phyloP scores from a whole-genome alignment of 441 rosid species.

The Bruguiera hainesii region DNA sequence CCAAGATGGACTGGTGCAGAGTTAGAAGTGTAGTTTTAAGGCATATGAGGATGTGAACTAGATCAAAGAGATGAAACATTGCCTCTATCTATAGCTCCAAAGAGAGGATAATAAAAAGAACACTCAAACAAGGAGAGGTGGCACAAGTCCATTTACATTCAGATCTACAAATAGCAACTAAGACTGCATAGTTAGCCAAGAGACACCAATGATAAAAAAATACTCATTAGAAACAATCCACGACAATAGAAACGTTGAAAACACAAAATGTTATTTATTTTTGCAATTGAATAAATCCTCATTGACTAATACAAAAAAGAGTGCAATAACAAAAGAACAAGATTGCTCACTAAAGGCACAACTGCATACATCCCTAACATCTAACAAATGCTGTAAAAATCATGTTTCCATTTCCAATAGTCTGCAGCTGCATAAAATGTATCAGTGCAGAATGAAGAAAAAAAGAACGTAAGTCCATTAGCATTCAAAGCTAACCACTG shows the following conservation, averaged over 20 bases:
- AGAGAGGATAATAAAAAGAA: no score
- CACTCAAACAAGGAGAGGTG: no score
- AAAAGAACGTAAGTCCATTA: conserved; percentile 37
- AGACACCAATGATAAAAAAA: background rate
- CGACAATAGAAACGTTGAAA: no score
- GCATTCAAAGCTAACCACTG: conserved; percentile 60
- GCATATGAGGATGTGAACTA: background rate
- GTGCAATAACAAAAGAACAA: background rate
- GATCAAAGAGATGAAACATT: no score
- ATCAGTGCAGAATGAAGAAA: conserved; percentile 21
- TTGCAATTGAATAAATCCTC: background rate
- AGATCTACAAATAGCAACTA: no score
- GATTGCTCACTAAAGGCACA: background rate
- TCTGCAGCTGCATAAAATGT: conserved; percentile 22
- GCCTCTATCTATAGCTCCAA: no score
- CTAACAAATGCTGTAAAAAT: background rate
- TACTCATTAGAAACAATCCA: no score
- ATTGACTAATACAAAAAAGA: background rate
- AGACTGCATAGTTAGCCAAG: background rate
- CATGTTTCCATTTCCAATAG: conserved; percentile 31
- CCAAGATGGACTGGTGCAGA: conserved; percentile 44
- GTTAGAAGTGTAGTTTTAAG: background rate
- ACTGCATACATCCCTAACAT: background rate
- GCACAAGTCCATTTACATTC: no score
- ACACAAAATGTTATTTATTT: no score